These are phyloP conservation scores for Debaryomyces fabryi DNA, from an alignment of 1,139 yeast genomes.

Conservation along the genomic window DNA sequence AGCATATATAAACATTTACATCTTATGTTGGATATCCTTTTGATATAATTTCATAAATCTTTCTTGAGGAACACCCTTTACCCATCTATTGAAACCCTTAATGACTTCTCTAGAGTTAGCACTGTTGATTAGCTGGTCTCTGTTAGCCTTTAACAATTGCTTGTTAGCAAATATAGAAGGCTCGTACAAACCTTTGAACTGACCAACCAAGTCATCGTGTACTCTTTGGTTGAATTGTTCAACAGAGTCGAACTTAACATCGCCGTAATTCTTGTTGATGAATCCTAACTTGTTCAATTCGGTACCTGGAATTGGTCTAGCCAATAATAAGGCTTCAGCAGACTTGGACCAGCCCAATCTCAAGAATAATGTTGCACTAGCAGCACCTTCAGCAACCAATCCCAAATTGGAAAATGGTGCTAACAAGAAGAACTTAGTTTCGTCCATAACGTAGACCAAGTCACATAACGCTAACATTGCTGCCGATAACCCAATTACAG, in stretches of 20 bases:
- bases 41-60: slow-evolving; percentile 61
- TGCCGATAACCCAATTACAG: slow-evolving; percentile 79
- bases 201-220: slow-evolving; percentile 46
- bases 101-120: slow-evolving; percentile 70
- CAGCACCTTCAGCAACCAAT: slow-evolving; percentile 81
- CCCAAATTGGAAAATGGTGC: slow-evolving; percentile 86
- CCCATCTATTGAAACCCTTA: slow-evolving; percentile 70
- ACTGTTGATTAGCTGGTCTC: slow-evolving; percentile 46
- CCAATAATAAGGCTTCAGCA: slow-evolving; percentile 70
- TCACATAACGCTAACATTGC: slow-evolving; percentile 78
- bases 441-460: slow-evolving; percentile 69
- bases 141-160: slow-evolving; percentile 53
- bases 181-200: slow-evolving; percentile 54
- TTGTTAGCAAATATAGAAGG: slow-evolving; percentile 67
- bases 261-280: slow-evolving; percentile 52
- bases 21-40: slow-evolving; percentile 63
- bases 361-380: slow-evolving; percentile 66
- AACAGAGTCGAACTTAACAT: slow-evolving; percentile 47
- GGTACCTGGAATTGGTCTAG: slow-evolving; percentile 66
- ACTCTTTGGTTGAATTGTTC: slow-evolving; percentile 65
- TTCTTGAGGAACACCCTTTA: slow-evolving; percentile 72
- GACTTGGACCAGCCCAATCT: slow-evolving; percentile 78
- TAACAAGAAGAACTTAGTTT: slow-evolving; percentile 57
- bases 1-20: slow-evolving; percentile 27
- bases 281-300: slow-evolving; percentile 63